phyloP scores from a whole-genome alignment of 805 yeast species.

The Saccharomycopsis fermentans region DNA sequence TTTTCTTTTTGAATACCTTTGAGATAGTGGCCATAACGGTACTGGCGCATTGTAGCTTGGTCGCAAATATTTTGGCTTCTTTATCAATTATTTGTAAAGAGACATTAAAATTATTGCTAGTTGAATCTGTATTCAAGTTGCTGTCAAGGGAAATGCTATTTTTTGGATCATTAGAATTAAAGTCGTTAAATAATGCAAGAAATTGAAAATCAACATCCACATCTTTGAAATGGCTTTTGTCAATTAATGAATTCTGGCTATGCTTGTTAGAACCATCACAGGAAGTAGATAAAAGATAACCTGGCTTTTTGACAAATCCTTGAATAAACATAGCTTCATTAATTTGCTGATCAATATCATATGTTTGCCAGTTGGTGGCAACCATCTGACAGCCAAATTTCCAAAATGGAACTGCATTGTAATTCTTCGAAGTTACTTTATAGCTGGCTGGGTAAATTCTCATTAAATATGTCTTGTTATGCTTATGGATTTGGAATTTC shows the following conservation, averaged over 20 bases:
- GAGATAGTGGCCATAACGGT: conserved; percentile 19
- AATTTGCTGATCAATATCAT: conserved; percentile 79
- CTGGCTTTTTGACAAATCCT: conserved; percentile 80
- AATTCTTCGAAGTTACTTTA: conserved; percentile 70
- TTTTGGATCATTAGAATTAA: conserved; percentile 6
- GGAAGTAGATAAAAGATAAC: conserved; percentile 22
- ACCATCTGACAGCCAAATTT: conserved; percentile 83
- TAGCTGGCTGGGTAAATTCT: conserved; percentile 81
- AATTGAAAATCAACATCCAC: conserved; percentile 18
- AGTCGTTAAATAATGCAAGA: neutral
- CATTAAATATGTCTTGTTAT: conserved; percentile 65
- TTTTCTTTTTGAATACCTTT: conserved; percentile 20
- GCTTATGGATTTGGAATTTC: conserved; percentile 47
- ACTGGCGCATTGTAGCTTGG: neutral
- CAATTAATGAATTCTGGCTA: conserved; percentile 12
- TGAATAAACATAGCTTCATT: conserved; percentile 66
- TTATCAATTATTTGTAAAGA: conserved; percentile 9
- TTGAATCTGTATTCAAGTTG: conserved; percentile 15
- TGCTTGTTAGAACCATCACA: conserved; percentile 20
- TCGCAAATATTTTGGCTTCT: conserved; percentile 1
- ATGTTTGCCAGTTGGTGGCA: conserved; percentile 94
- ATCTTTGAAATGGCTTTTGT: conserved; percentile 4
- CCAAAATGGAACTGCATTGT: conserved; percentile 77
- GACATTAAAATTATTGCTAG: conserved; percentile 22
- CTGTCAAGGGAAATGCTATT: conserved; percentile 18